Evolutionary conservation across 805 yeast genomes (phyloP), one percentile per base, ranked within the genome.

Genomic region (Kodamaea lidongshanica): DNA sequence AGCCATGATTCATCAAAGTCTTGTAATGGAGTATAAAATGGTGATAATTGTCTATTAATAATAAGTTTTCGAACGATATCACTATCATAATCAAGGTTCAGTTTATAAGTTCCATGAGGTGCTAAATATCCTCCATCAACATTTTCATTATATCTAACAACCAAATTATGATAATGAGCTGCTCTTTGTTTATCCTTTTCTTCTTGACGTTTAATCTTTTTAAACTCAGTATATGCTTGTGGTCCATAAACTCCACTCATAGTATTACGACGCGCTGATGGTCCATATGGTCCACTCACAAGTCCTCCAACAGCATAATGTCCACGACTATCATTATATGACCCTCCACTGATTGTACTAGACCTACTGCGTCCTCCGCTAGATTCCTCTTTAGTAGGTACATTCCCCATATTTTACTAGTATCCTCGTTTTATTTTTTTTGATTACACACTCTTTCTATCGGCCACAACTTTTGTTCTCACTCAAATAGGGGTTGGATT

Each of bases 111-210:
- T 2, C 96, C 96, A 56, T 73, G 84, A 0, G 97, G 96, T 1
- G 94, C 95, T 40, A 89, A 58, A 50, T 62, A 87, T 2, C 98
- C 98, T 12, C 98, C 98, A 57, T 92, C 97, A 10, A 89, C 95
- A 39, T 65, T 74, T 47, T 85, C 94, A 22, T 65, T 65, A 44
- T 55, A 70, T 38, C 69, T 62, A 2, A 82, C 85, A 13, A 82
- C 59, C 32, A 82, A 58, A 14, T 75, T 69, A 38, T 58, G 44
- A 32, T 72, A 72, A 43, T 77, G 85, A 11, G 56, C 54, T 38
- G 77, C 82, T 33, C 68, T 68, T 29, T 52, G 51, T 29, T 48
- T 51, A 35, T 71, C 78, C 46, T 71, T 74, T 21, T 81, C 88
- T 27, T 60, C 71, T n/a, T 68, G 67, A 15, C 50, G 41, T 28